Evolutionary conservation across 1,284 basidiomycete species (phyloP), one percentile per base, ranked within the genome.

Genomic region (Lignosus rhinocerotis): DNA sequence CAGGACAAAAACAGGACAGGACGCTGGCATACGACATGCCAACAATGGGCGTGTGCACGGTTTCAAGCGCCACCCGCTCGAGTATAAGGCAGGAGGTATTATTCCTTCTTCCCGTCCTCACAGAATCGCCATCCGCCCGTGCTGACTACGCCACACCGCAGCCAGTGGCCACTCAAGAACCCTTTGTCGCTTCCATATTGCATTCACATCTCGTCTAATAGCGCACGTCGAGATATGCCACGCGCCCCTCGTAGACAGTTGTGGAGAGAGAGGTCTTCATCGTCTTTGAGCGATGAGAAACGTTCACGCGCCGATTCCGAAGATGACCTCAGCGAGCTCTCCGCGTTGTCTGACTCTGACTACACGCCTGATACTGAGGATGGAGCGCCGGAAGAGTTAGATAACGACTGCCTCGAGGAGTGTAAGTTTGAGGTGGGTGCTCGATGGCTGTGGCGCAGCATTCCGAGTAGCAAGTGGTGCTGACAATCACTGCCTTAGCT

Each of bases 351-450:
- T 50, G 62, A 59, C 6, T 51, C 56, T 31, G 62, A 61, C 11
- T 59, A 48, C 34, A 60, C 65, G 3, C 69, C 65, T 33, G 67
- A 70, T 51, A 68, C 63, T 30, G 69, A 70, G 45, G 63, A 56
- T 51, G 67, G 67, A 41, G 65, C 61, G 36, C 59, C 38, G 11
- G 51, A 46, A n/a, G 59, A 61, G 39, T 43, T 49, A 12, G 44
- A 56, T 41, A 46, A 52, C 17, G 49, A 55, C 2, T 45, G 21
- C 43, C 51, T 49, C 7, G 55, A 58, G 53, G 50, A 46, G 16
- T 32, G 49, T 33, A 41, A 59, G 12, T 61, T 53, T 51, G 42
- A 58, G 45, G 62, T 64, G 52, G 45, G 51, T 61, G 14, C 32
- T n/a, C 32, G 14, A 12, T n/a, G 33, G 6, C 12, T 36, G 43